Evolutionary conservation across 441 rosid genomes (phyloP).

Genomic region (Adansonia madagascariensis): DNA sequence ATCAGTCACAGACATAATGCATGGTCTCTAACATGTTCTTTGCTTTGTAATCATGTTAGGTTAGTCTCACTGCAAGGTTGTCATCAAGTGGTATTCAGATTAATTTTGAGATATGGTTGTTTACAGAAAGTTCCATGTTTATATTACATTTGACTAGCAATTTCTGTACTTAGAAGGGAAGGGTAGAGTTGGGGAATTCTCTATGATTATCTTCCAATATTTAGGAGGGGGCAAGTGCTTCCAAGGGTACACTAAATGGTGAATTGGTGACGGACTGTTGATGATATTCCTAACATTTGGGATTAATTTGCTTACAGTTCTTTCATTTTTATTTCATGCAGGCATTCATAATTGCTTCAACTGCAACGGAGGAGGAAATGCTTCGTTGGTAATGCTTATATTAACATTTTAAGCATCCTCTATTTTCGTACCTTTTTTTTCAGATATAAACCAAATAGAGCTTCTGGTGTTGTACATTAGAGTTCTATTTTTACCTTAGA

Average conservation of each 20-base stretch:
- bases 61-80: not conserved
- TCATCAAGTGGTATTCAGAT: not conserved
- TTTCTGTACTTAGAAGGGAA: not conserved
- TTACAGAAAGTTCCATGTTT: not conserved
- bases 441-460: not conserved
- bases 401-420: not conserved
- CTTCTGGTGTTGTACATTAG: not conserved
- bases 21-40: not conserved
- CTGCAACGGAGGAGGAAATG: constrained; percentile 90
- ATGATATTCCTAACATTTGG: constrained; percentile 4
- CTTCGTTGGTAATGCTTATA: constrained; percentile 64
- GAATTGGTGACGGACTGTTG: constrained; percentile 1
- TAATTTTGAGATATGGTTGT: not conserved
- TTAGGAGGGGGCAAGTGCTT: not conserved
- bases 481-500: not conserved
- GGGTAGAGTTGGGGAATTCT: not conserved
- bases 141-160: not conserved
- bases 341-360: constrained; percentile 97
- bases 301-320: constrained; percentile 30
- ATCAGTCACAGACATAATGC: not conserved
- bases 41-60: not conserved
- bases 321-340: constrained; percentile 38
- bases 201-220: not conserved
- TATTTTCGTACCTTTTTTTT: not conserved
- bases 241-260: not conserved